Conservation (phyloP, 164 flowering plant genomes). For the Stephania cephalantha region DNA sequence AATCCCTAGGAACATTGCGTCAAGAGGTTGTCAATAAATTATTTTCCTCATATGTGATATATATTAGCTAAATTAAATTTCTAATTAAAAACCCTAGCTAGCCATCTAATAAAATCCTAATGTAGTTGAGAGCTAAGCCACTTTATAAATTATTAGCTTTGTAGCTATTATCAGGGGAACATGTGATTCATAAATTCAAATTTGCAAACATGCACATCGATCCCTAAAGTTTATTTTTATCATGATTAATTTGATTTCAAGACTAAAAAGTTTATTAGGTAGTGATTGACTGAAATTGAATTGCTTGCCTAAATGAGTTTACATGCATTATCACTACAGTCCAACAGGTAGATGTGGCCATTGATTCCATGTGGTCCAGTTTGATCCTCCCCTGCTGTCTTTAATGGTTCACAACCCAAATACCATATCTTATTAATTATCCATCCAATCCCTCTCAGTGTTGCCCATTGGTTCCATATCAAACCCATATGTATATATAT, state of each 20-base stretch:
- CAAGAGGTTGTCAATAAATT: too few relatives aligned
- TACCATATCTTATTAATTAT: neutral
- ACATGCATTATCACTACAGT: neutral
- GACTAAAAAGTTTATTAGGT: neutral
- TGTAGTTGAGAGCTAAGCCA: too few relatives aligned
- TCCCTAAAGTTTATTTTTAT: neutral
- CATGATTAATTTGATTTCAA: neutral
- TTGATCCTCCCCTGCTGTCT: neutral
- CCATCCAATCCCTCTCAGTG: neutral
- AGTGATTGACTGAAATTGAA: neutral
- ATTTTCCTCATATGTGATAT: too few relatives aligned
- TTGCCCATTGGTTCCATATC: neutral
- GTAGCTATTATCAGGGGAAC: neutral
- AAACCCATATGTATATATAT: neutral
- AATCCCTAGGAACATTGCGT: too few relatives aligned
- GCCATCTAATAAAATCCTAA: too few relatives aligned
- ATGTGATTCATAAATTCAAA: neutral
- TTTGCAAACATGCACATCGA: neutral
- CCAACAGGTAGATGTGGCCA: slow-evolving; percentile 13
- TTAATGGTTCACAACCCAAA: slow-evolving; percentile 2
- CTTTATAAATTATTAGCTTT: too few relatives aligned
- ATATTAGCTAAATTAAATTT: too few relatives aligned
- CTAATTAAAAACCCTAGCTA: too few relatives aligned
- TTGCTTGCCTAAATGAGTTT: neutral
- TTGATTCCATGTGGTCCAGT: slow-evolving; percentile 14